Base-by-base conservation (phyloP, 169 alveolate genomes). In the Plasmodium gallinaceum region DNA sequence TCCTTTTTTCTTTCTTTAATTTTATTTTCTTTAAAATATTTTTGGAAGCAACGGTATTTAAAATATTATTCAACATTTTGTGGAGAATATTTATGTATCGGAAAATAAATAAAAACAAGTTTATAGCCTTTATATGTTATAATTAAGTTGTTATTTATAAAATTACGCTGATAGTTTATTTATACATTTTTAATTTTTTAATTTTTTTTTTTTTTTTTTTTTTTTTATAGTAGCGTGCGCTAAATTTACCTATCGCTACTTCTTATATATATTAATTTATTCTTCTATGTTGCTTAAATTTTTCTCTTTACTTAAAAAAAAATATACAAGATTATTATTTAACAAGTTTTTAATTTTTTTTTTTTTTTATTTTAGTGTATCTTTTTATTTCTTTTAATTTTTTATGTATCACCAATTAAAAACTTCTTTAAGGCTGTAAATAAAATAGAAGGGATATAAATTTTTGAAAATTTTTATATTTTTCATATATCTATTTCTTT, bases 351-450 rank as follows among this genome's bases (percentile, higher is more conserved):
- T 24, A n/a, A n/a, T 64, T 26, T 64, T 5, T 64, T 64, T 64
- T 26, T 64, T 26, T 64, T 24, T 26, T 64, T 64, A 32, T 64
- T 64, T 64, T 64, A 32, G 9, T 64, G 18, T 64, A n/a, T 64
- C 54, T 74, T 74, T 54, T 74, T 74, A 57, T 74, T 48, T 54
- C 20, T 65, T 45, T 75, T 61, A 22, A 43, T 61, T 61, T 75
- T 62, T 61, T 61, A 61, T 37, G 61, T 75, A 39, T 54, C 64
- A 48, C 48, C 51, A 37, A 24, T 32, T 73, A 46, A 73, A 39
- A 57, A 20, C n/a, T 45, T 73, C 60, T 8, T 39, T 18, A 22
- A 22, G 52, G 72, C 37, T 54, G 22, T 52, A 57, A 37, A 9
- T 5, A 9, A 62, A 62, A 73, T 73, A 39, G 32, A 45, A 73